Evolutionary conservation across 768 basidiomycete species (phyloP).

Genomic region (Lactarius psammicola): DNA sequence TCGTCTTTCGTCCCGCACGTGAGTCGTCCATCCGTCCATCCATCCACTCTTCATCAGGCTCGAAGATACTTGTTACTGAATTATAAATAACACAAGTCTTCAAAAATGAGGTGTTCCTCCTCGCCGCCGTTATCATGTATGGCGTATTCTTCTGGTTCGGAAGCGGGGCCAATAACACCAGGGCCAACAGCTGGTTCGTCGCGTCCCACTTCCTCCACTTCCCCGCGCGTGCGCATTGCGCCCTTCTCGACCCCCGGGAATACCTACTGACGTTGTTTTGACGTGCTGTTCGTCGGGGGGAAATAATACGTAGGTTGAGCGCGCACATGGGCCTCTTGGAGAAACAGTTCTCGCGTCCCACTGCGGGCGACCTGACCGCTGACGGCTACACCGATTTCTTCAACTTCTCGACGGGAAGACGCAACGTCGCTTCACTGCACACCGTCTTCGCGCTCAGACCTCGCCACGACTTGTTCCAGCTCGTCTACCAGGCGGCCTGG

Average conservation of each 20-base stretch:
- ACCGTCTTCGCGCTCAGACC: slow-evolving; percentile 75
- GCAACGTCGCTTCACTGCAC: slow-evolving; percentile 74
- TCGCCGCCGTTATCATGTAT: slow-evolving; percentile 56
- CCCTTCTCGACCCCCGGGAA: not conserved
- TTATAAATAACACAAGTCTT: slow-evolving; percentile 48
- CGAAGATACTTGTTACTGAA: not conserved
- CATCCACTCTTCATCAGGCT: not conserved
- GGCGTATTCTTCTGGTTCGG: slow-evolving; percentile 59
- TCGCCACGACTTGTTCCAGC: slow-evolving; percentile 78
- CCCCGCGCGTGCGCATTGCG: not conserved
- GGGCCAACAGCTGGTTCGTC: slow-evolving; percentile 65
- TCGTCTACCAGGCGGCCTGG: slow-evolving; percentile 57
- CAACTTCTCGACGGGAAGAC: slow-evolving; percentile 84
- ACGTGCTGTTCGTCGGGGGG: slow-evolving; percentile 3
- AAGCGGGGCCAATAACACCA: slow-evolving; percentile 52
- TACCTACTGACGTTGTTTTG: not conserved
- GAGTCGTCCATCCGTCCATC: slow-evolving; percentile 33
- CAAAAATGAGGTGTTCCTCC: slow-evolving; percentile 58
- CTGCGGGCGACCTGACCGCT: slow-evolving; percentile 49
- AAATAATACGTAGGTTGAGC: slow-evolving; percentile 47
- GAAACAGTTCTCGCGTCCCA: slow-evolving; percentile 74
- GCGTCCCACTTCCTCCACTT: slow-evolving; percentile 31
- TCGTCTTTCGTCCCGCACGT: slow-evolving; percentile 83
- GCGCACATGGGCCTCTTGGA: slow-evolving; percentile 57
- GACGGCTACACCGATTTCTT: slow-evolving; percentile 83